Conservation (phyloP, 352 stramenopile genomes). For the Phytophthora pisi region DNA sequence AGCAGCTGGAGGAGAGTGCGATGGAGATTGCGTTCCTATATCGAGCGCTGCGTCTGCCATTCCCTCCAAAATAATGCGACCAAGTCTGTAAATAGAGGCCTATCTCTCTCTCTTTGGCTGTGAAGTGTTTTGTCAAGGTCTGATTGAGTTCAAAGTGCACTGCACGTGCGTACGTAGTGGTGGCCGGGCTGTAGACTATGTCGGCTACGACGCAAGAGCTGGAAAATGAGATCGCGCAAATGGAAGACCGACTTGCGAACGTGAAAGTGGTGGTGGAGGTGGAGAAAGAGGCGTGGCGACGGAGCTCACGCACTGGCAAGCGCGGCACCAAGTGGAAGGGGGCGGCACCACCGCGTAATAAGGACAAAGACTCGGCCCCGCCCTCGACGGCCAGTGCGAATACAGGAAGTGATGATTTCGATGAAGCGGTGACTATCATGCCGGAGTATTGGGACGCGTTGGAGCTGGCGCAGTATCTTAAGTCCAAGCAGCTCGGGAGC, state of each 20-base stretch:
- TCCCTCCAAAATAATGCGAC: conserved; percentile 32
- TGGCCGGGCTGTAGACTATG: conserved; percentile 31
- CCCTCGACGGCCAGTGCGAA: conserved; percentile 10
- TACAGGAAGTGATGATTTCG: conserved; percentile 5
- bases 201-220: conserved; percentile 47
- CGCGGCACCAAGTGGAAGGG: conserved; percentile 69
- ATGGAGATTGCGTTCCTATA: conserved; percentile 90
- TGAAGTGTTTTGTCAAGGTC: neutral
- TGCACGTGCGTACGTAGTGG: neutral
- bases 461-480: conserved; percentile 65
- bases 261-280: conserved; percentile 62
- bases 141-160: neutral
- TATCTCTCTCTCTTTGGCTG: neutral
- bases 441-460: conserved; percentile 63
- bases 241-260: conserved; percentile 61
- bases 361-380: conserved; percentile 10
- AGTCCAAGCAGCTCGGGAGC: conserved; percentile 47
- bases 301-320: conserved; percentile 53
- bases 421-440: conserved; percentile 34
- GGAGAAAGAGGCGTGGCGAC: conserved; percentile 60
- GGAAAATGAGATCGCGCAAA: conserved; percentile 61
- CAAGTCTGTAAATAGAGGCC: conserved; percentile 37
- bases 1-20: conserved; percentile 78
- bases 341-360: conserved; percentile 28
- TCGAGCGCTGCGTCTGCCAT: conserved; percentile 61